These are phyloP conservation scores for Diaporthe sp. DNA, from an alignment of 2,329 filamentous ascomycete species.

Conservation along the genomic window DNA sequence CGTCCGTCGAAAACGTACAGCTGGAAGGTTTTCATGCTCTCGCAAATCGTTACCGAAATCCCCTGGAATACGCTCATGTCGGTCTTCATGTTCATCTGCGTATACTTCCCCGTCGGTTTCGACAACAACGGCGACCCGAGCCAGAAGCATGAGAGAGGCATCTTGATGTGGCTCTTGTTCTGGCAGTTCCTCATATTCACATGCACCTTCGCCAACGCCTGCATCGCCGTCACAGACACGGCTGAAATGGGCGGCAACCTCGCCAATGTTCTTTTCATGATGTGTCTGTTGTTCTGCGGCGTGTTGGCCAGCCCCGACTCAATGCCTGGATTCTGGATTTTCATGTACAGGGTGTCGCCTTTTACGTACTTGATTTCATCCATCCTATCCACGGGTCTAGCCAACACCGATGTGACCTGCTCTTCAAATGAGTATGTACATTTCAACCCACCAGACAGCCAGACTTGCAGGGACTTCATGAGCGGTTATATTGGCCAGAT, in stretches of 20 bases:
- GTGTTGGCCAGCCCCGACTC: slow-evolving; percentile 74
- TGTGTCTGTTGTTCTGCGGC: slow-evolving; percentile 81
- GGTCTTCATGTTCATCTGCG: slow-evolving; percentile 81
- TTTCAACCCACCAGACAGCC: slow-evolving; percentile 72
- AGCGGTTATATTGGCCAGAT: slow-evolving; percentile 57
- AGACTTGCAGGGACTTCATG: slow-evolving; percentile 73
- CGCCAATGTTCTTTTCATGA: slow-evolving; percentile 79
- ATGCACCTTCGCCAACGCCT: slow-evolving; percentile 83
- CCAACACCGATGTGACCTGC: slow-evolving; percentile 75
- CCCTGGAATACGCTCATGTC: slow-evolving; percentile 86
- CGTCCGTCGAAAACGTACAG: slow-evolving; percentile 86
- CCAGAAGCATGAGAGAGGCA: slow-evolving; percentile 76
- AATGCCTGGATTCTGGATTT: slow-evolving; percentile 83
- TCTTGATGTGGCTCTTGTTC: slow-evolving; percentile 83
- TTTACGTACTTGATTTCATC: slow-evolving; percentile 85
- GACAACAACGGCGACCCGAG: slow-evolving; percentile 76
- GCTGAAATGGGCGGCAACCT: slow-evolving; percentile 83
- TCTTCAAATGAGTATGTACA: slow-evolving; percentile 75
- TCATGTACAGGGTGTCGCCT: slow-evolving; percentile 86
- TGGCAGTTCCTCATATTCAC: slow-evolving; percentile 83
- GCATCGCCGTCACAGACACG: slow-evolving; percentile 80
- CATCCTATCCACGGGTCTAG: slow-evolving; percentile 78
- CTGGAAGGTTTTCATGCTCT: slow-evolving; percentile 88
- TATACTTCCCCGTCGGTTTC: slow-evolving; percentile 89
- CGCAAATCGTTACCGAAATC: slow-evolving; percentile 86